These are phyloP conservation scores for Guadua angustifolia DNA, from an alignment of 176 grass and related monocot genomes.

Conservation along the genomic window DNA sequence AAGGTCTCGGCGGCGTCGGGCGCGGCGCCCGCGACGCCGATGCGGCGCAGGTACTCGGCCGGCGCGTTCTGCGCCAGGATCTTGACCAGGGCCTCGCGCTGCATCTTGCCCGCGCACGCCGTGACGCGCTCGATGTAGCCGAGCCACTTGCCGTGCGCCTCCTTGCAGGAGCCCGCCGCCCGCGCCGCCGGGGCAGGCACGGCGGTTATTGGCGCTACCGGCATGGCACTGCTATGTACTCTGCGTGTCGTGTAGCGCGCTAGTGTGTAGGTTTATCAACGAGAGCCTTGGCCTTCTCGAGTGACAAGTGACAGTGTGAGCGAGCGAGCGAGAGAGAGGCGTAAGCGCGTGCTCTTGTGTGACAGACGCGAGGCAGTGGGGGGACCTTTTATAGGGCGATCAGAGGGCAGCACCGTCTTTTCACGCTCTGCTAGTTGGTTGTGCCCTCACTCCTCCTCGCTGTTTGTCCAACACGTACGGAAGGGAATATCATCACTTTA, in stretches of 20 bases:
- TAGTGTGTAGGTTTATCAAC: too few species aligned
- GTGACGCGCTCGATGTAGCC: slow-evolving; percentile 65
- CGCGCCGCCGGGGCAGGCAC: background rate
- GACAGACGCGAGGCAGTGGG: background rate
- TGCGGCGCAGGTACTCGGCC: slow-evolving; percentile 61
- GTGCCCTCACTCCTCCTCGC: background rate
- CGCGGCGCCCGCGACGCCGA: slow-evolving; percentile 47
- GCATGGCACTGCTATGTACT: slow-evolving; percentile 24
- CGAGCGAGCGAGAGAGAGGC: background rate
- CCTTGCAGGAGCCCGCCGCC: slow-evolving; percentile 12
- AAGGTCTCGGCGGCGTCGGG: slow-evolving; percentile 48
- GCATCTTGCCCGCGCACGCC: slow-evolving; percentile 23
- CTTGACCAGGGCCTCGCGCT: slow-evolving; percentile 51
- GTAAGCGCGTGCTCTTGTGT: slow-evolving; percentile 3
- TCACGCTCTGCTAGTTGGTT: background rate
- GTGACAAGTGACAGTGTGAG: background rate
- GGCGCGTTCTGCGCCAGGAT: slow-evolving; percentile 61
- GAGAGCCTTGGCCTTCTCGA: background rate
- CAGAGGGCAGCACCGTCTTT: background rate
- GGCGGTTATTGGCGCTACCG: slow-evolving; percentile 23
- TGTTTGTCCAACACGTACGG: slow-evolving; percentile 18
- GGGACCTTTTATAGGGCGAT: slow-evolving; percentile 4
- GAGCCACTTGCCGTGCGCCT: slow-evolving; percentile 44
- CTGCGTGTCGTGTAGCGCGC: slow-evolving; percentile 1
- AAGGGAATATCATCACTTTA: slow-evolving; percentile 37